Evolutionary conservation across 2,329 filamentous ascomycete genomes (phyloP).

Genomic region (Calonectria honghensis): DNA sequence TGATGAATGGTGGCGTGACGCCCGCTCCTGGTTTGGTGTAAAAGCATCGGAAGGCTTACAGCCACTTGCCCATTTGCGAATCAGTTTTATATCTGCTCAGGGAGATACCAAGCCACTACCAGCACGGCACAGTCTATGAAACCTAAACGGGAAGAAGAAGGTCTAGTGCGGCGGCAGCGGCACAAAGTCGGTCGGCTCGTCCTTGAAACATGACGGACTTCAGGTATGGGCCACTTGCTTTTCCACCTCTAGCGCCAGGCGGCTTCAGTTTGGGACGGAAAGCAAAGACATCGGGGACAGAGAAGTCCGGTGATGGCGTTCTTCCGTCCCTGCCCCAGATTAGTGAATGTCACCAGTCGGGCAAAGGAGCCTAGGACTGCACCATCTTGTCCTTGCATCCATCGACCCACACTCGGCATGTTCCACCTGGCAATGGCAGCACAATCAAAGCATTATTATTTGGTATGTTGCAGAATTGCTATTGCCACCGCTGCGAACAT

Average conservation of each 20-base stretch:
- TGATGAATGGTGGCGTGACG: constrained; percentile 33
- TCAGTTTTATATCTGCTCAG: constrained; percentile 24
- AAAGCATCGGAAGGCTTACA: constrained; percentile 26
- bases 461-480: constrained; percentile 19
- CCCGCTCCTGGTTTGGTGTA: constrained; percentile 11
- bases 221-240: constrained; percentile 12
- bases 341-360: constrained; percentile 26
- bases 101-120: constrained; percentile 24
- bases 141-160: constrained; percentile 23
- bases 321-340: constrained; percentile 25
- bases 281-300: constrained; percentile 12
- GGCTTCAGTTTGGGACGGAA: constrained; percentile 13
- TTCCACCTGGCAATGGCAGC: constrained; percentile 32
- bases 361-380: constrained; percentile 20
- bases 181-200: constrained; percentile 4
- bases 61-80: constrained; percentile 29
- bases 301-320: constrained; percentile 24
- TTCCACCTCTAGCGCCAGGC: constrained; percentile 17
- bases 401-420: constrained; percentile 32
- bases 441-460: constrained; percentile 15
- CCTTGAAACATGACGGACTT: constrained; percentile 25
- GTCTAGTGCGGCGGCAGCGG: background rate
- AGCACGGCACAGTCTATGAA: constrained; percentile 14
- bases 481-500: constrained; percentile 1
- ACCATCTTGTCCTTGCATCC: constrained; percentile 31